Base-by-base conservation (phyloP, 2,329 filamentous ascomycete genomes). In the Sordariomycetes sp. region DNA sequence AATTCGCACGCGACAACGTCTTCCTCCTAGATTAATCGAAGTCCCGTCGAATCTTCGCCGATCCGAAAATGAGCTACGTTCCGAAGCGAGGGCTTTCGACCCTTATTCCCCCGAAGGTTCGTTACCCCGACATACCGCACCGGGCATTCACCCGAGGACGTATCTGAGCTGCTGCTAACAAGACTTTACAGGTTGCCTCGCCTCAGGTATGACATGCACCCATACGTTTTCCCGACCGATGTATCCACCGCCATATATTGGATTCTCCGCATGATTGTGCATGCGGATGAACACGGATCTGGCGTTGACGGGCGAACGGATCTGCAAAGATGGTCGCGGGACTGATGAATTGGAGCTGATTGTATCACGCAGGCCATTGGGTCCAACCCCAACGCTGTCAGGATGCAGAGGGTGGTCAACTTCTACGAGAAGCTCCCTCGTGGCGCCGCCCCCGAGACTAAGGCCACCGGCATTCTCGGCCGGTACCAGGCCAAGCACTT, bases 371-470 rank as follows among this genome's bases (percentile, higher is more conserved):
- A 97, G 94, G 92, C 89, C 68, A 91, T 99, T 72, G 93, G 94
- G 71, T 88, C 89, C 72, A 91, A 92, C 67, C 90, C 92, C 72
- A 93, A 97, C 85, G 94, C 94, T 72, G 84, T 91, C 71, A 90
- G 93, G 74, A 97, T 99, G 94, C 89, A 96, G 75, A 89, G 92
- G 70, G 91, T 99, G 68, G 93, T 97, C 75, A 90, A 83, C 79
- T 97, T 99, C 84, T 99, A 99, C 84, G 90, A 95, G 81, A 95
- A 93, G 77, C 90, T 99, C 61, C 94, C 95, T 72, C 90, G 92
- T 71, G 95, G 94, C 68, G 76, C 89, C 66, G 92, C 92, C 69
- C 92, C 94, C 69, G 86, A 90, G 75, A 75, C 84, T 67, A 85
- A 96, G 82, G 76, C 88, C 65, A 89, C 85, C 70, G 93, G 94